phyloP scores from a whole-genome alignment of 805 yeast genomes.

The Wickerhamia fluorescens region DNA sequence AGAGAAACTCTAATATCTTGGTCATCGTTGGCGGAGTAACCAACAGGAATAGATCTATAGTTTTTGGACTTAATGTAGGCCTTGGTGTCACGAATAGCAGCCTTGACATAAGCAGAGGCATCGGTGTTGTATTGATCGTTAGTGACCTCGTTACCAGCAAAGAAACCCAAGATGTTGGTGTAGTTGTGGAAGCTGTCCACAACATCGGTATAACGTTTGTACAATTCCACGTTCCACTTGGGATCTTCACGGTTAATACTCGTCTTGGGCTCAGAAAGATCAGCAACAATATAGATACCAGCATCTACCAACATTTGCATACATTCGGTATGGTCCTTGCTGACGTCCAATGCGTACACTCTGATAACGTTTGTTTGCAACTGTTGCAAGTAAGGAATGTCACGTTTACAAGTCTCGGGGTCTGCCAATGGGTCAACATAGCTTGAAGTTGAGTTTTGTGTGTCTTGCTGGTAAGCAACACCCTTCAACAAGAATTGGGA shows the following conservation, averaged over 20 bases:
- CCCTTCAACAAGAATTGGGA: slow-evolving; percentile 74
- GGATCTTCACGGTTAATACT: slow-evolving; percentile 62
- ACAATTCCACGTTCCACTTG: slow-evolving; percentile 55
- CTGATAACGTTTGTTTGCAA: slow-evolving; percentile 64
- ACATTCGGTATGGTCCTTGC: slow-evolving; percentile 60
- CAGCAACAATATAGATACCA: slow-evolving; percentile 88
- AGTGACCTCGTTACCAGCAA: slow-evolving; percentile 83
- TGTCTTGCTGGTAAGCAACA: slow-evolving; percentile 73
- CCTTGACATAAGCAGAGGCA: slow-evolving; percentile 77
- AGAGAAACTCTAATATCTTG: slow-evolving; percentile 53
- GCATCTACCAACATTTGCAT: slow-evolving; percentile 64
- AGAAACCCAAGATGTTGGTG: slow-evolving; percentile 72
- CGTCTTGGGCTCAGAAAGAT: slow-evolving; percentile 64
- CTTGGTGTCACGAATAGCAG: slow-evolving; percentile 75
- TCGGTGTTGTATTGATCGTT: slow-evolving; percentile 58
- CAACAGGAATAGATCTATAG: slow-evolving; percentile 70
- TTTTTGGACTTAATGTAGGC: slow-evolving; percentile 51
- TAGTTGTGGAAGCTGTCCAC: slow-evolving; percentile 64
- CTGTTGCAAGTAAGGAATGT: slow-evolving; percentile 59
- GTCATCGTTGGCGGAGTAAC: slow-evolving; percentile 79
- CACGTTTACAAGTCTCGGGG: slow-evolving; percentile 55
- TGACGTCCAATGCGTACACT: slow-evolving; percentile 67
- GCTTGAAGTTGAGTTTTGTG: slow-evolving; percentile 40
- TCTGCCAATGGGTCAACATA: slow-evolving; percentile 72
- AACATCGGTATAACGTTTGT: slow-evolving; percentile 60